Base-by-base conservation (phyloP, 768 basidiomycete species). In the Mycena belliarum region DNA sequence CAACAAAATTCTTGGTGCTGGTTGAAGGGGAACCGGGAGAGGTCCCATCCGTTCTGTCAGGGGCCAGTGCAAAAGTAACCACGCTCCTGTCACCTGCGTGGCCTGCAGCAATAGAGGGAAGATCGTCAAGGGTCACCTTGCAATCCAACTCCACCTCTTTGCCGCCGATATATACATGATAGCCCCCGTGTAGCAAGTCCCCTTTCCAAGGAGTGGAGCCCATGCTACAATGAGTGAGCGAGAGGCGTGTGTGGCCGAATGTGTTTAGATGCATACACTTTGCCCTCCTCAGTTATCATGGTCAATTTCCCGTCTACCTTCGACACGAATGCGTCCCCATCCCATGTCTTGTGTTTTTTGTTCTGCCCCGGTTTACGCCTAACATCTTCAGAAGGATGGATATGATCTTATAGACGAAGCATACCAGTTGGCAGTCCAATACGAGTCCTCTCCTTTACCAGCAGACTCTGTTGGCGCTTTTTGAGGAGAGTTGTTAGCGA, bases 311-410 rank as follows among this genome's bases (percentile, higher is more conserved):
- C 77, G 21, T 74, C 77, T 32, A 71, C 68, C 35, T 77, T 75
- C 28, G 83, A 82, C 24, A 89, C 75, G 70, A 81, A 88, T 9
- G 80, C 85, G 60, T 87, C 91, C 3, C 87, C 91, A 55, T 94
- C 92, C 93, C 94, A 95, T 0, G 86, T 89, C 67, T 90, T 89
- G 64, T 92, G 82, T 71, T 94, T 94, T 75, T 80, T 90, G 6
- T 72, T 73, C 65, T 86, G 83, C 50, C 82, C 73, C 14, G 77
- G 82, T 64, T 87, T 89, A 35, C 92, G 81, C 91, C 92, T 91
- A 54, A 40, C 26, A 55, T 4, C 9, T 23, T 26, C 3, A 16
- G 38, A 59, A 43, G 41, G 48, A 9, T 8, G 7, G 14, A 20
- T 9, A 29, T 25, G 25, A 15, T 9, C 14, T n/a, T 5, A 25